Conservation (phyloP, 805 yeast species). For the Ogataea polymorpha region DNA sequence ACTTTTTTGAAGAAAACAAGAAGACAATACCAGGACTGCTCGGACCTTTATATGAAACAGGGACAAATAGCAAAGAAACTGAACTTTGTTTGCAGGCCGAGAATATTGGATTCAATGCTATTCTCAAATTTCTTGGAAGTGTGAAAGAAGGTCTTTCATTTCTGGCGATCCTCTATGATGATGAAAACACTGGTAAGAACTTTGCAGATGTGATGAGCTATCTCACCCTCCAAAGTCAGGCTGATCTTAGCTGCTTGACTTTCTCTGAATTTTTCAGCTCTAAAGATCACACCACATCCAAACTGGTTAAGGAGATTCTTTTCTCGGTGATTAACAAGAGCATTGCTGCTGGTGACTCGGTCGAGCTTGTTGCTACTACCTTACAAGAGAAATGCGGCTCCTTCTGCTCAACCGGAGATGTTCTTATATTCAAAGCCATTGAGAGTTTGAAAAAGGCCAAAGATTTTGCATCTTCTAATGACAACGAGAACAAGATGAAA, state of each 20-base stretch:
- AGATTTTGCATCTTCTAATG: constrained; percentile 65
- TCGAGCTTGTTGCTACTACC: constrained; percentile 82
- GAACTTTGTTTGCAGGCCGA: constrained; percentile 86
- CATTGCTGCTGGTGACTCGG: constrained; percentile 87
- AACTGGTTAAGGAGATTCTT: constrained; percentile 78
- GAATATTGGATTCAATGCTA: constrained; percentile 78
- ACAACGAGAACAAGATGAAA: constrained; percentile 61
- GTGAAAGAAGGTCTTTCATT: constrained; percentile 91
- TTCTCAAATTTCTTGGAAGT: constrained; percentile 68
- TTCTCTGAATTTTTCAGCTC: constrained; percentile 81
- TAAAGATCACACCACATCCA: constrained; percentile 48
- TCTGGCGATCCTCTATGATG: constrained; percentile 76
- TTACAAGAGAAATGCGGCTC: constrained; percentile 92
- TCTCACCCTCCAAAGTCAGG: constrained; percentile 65
- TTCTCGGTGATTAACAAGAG: constrained; percentile 87
- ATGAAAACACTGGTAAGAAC: constrained; percentile 39
- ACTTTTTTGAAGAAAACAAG: constrained; percentile 65
- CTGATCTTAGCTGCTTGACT: constrained; percentile 59
- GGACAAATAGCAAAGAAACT: constrained; percentile 39
- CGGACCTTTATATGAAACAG: constrained; percentile 53
- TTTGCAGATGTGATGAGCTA: constrained; percentile 69
- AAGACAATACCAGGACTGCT: constrained; percentile 58
- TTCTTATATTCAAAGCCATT: constrained; percentile 87
- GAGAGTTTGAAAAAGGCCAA: constrained; percentile 88
- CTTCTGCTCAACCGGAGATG: constrained; percentile 92